Percentiles rank a stretch among this genome's conserved stretches.
These are phyloP conservation scores for Mycoemilia scoparia DNA, from an alignment of 192 early-diverging fungal genomes.

Conservation along the genomic window DNA sequence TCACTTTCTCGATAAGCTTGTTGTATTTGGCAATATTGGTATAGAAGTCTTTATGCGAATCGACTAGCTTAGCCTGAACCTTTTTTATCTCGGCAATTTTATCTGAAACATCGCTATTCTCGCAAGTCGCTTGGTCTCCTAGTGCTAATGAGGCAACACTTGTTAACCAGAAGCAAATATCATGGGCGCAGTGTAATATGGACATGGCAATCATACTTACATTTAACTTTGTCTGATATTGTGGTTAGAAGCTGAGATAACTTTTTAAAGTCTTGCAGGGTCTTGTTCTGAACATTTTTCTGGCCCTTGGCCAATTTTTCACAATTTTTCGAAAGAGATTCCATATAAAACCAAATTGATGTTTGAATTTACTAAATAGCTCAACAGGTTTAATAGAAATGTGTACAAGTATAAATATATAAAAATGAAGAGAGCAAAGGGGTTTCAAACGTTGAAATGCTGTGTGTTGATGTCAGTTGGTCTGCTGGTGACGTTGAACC, in stretches of 20 bases:
- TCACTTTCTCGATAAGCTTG: constrained; percentile 56
- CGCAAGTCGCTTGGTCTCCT: background rate
- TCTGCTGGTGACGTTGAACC: too few relatives aligned
- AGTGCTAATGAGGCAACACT: background rate
- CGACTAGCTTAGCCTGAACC: constrained; percentile 11
- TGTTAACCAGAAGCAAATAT: too few relatives aligned
- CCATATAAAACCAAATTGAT: constrained; percentile 41
- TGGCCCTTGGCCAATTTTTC: constrained; percentile 51
- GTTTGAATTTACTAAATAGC: too few relatives aligned
- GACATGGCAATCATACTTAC: background rate
- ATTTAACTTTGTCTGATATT: constrained; percentile 18
- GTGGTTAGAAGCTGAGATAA: constrained; percentile 23
- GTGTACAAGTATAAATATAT: too few relatives aligned
- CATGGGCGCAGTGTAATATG: too few relatives aligned
- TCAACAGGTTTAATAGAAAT: too few relatives aligned
- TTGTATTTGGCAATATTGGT: constrained; percentile 40
- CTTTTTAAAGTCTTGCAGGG: constrained; percentile 21
- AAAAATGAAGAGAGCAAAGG: too few relatives aligned
- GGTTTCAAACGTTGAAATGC: too few relatives aligned
- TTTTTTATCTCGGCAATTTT: constrained; percentile 2
- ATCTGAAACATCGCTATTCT: background rate
- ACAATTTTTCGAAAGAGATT: constrained; percentile 40
- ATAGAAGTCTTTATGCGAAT: constrained; percentile 48
- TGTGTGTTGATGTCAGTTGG: too few relatives aligned
- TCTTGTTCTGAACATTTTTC: constrained; percentile 23